Conservation (phyloP, 2,329 filamentous ascomycete genomes). For the Bipolaris sorokiniana region DNA sequence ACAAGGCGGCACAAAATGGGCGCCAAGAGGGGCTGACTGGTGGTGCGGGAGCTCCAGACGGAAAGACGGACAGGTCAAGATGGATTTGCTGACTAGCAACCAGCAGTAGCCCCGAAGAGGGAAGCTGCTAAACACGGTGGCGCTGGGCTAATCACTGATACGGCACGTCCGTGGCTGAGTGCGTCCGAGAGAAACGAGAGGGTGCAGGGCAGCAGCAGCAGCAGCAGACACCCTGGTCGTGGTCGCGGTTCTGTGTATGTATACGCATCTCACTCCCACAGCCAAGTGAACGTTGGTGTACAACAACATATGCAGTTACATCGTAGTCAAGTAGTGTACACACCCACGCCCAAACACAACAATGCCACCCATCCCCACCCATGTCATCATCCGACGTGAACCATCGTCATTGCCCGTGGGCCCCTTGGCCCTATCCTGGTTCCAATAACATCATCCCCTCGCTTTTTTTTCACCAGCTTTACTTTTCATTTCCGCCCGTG, state of each 20-base stretch:
- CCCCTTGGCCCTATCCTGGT: slow-evolving; percentile 9
- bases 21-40: not conserved
- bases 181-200: slow-evolving; percentile 1
- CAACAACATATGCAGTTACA: too few species aligned
- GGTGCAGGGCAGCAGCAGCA: not conserved
- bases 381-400: not conserved
- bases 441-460: slow-evolving; percentile 19
- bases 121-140: slow-evolving; percentile 11
- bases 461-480: slow-evolving; percentile 13
- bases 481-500: slow-evolving; percentile 15
- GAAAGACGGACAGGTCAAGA: slow-evolving; percentile 22
- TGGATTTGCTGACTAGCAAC: slow-evolving; percentile 16
- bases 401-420: not conserved
- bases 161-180: slow-evolving; percentile 21
- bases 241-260: not conserved
- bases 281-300: too few species aligned
- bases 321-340: too few species aligned
- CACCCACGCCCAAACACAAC: not conserved
- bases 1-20: too few species aligned
- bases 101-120: slow-evolving; percentile 17
- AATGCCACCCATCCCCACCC: not conserved
- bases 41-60: slow-evolving; percentile 16
- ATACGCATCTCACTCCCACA: not conserved
- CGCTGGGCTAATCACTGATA: slow-evolving; percentile 15
- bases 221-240: too few species aligned